These are phyloP conservation scores for Ustilago esculenta DNA, from an alignment of 1,284 basidiomycete genomes.

Conservation along the genomic window DNA sequence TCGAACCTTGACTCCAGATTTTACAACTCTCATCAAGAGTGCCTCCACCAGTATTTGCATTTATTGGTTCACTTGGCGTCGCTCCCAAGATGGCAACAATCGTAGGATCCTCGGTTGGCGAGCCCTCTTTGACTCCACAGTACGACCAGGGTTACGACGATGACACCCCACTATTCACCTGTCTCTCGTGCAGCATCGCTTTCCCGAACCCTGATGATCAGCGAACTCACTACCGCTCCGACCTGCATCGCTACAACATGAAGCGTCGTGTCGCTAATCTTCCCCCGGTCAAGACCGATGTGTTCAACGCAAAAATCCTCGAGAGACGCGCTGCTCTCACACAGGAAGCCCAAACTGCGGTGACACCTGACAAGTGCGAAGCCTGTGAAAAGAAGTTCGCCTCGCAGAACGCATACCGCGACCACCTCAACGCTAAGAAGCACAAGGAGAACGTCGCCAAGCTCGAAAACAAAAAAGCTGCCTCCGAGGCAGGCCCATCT, in stretches of 20 bases:
- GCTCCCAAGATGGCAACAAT: constrained; percentile 37
- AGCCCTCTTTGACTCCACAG: constrained; percentile 24
- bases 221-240: constrained; percentile 88
- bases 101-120: constrained; percentile 26
- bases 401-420: constrained; percentile 85
- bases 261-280: constrained; percentile 92
- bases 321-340: constrained; percentile 42
- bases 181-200: constrained; percentile 89
- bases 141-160: constrained; percentile 42
- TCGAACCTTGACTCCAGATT: not conserved
- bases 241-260: constrained; percentile 98
- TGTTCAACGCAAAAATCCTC: constrained; percentile 92
- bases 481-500: constrained; percentile 1
- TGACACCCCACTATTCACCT: constrained; percentile 72
- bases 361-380: constrained; percentile 29
- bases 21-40: not conserved
- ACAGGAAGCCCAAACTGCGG: constrained; percentile 32
- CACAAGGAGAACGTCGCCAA: constrained; percentile 84
- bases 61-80: no score
- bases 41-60: no score
- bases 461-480: constrained; percentile 28
- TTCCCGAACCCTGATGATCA: constrained; percentile 87
- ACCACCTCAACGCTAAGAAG: constrained; percentile 88
- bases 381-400: constrained; percentile 82
- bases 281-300: constrained; percentile 80